phyloP scores from a whole-genome alignment of 2,329 filamentous ascomycete species.

The Paraphoma sp. region DNA sequence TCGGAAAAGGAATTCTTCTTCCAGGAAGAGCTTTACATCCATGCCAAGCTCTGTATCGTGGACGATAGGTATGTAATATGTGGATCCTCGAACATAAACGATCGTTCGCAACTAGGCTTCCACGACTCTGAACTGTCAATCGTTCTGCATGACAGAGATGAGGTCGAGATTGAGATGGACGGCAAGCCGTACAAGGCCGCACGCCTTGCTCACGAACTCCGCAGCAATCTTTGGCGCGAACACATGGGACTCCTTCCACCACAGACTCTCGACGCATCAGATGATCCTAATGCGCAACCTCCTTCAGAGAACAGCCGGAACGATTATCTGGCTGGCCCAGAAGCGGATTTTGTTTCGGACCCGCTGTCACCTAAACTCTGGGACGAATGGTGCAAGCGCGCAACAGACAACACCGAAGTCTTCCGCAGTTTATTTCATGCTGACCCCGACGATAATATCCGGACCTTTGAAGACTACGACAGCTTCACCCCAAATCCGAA shows the following conservation, averaged over 20 bases:
- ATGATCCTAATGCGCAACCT: slow-evolving; percentile 78
- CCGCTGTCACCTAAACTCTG: slow-evolving; percentile 65
- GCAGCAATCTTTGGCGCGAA: slow-evolving; percentile 86
- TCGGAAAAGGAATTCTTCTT: slow-evolving; percentile 87
- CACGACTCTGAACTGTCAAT: slow-evolving; percentile 93
- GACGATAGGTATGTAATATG: slow-evolving; percentile 87
- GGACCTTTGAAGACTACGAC: slow-evolving; percentile 90
- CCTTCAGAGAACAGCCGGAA: slow-evolving; percentile 73
- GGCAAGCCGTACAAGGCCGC: slow-evolving; percentile 78
- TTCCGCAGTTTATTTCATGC: slow-evolving; percentile 85
- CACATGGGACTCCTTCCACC: slow-evolving; percentile 83
- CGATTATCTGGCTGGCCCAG: slow-evolving; percentile 73
- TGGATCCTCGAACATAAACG: slow-evolving; percentile 89
- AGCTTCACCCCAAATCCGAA: slow-evolving; percentile 65
- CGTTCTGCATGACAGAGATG: slow-evolving; percentile 83
- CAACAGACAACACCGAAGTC: slow-evolving; percentile 73
- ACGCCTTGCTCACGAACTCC: slow-evolving; percentile 81
- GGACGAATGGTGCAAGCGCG: slow-evolving; percentile 72
- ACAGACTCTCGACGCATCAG: slow-evolving; percentile 70
- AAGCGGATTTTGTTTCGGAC: slow-evolving; percentile 67
- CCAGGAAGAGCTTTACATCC: slow-evolving; percentile 95
- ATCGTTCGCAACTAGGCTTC: slow-evolving; percentile 83
- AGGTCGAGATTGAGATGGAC: slow-evolving; percentile 76
- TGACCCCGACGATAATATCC: slow-evolving; percentile 88
- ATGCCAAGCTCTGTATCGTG: slow-evolving; percentile 87